These are phyloP conservation scores for Blastobotrys terrestris DNA, from an alignment of 805 yeast species.

Conservation along the genomic window DNA sequence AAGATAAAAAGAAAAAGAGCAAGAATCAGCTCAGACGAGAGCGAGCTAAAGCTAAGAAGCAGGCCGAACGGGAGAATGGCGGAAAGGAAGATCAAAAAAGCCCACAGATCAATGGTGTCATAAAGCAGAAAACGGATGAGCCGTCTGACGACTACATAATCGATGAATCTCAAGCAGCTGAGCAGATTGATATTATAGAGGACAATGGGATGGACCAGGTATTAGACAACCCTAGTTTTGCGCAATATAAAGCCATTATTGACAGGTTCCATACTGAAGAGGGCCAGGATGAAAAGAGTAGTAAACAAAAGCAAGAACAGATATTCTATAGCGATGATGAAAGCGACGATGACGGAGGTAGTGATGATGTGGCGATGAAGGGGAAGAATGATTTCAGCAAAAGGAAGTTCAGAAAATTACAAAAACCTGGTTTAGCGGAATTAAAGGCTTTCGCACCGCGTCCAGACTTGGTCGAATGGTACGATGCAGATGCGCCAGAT, in stretches of 20 bases:
- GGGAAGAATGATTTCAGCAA: conserved; percentile 31
- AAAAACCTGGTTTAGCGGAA: conserved; percentile 58
- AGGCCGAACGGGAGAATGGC: conserved; percentile 1
- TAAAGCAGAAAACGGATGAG: conserved; percentile 2
- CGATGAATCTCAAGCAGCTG: conserved; percentile 4
- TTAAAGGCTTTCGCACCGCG: conserved; percentile 53
- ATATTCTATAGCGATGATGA: conserved; percentile 32
- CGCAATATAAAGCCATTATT: conserved; percentile 33
- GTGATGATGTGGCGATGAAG: conserved; percentile 26
- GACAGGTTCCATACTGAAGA: conserved; percentile 31
- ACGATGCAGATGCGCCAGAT: conserved; percentile 76
- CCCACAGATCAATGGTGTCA: neutral
- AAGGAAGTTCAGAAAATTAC: conserved; percentile 44
- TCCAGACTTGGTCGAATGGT: conserved; percentile 83
- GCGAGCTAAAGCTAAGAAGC: conserved; percentile 37
- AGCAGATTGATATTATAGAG: conserved; percentile 8
- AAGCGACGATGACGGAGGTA: conserved; percentile 27
- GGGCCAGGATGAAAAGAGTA: conserved; percentile 12
- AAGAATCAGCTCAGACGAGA: conserved; percentile 36
- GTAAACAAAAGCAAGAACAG: conserved; percentile 23
- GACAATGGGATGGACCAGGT: conserved; percentile 24
- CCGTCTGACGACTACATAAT: neutral
- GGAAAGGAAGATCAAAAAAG: neutral
- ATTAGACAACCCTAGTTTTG: conserved; percentile 29
- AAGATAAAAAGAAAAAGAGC: conserved; percentile 31